A percentile compares a stretch with the other conserved stretches of the same genome.
Evolutionary conservation across 2,329 filamentous ascomycete species (phyloP).

Genomic region (Leptoxyphium fumago): DNA sequence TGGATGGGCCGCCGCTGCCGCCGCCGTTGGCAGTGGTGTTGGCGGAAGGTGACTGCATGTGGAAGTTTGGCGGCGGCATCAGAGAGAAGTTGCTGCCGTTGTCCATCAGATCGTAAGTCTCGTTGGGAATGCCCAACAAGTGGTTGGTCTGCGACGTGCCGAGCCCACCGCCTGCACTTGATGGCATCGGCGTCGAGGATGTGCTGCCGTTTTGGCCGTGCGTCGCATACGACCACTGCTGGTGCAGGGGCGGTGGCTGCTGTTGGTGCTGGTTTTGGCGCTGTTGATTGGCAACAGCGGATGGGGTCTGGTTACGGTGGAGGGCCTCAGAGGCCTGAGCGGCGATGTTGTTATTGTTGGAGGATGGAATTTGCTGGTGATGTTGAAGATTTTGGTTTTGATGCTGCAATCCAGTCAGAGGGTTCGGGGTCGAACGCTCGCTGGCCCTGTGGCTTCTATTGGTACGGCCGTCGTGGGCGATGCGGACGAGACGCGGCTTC

Average conservation of each 20-base stretch:
- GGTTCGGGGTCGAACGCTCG: conserved; percentile 2
- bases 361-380: background rate
- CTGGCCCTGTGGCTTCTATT: conserved; percentile 6
- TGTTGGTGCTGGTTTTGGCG: conserved; percentile 1
- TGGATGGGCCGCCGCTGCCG: conserved; percentile 19
- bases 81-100: conserved; percentile 26
- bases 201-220: conserved; percentile 12
- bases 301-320: conserved; percentile 1
- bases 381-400: background rate
- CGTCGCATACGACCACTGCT: conserved; percentile 10
- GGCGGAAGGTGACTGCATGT: conserved; percentile 12
- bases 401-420: background rate
- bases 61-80: conserved; percentile 34
- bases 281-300: conserved; percentile 1
- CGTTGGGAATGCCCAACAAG: conserved; percentile 30
- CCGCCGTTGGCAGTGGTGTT: conserved; percentile 16
- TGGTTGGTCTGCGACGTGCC: conserved; percentile 4
- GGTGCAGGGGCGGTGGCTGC: conserved; percentile 5
- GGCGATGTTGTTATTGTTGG: background rate
- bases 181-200: conserved; percentile 3
- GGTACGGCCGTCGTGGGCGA: conserved; percentile 31
- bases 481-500: conserved; percentile 53
- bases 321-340: background rate
- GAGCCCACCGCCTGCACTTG: background rate
- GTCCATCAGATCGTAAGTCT: conserved; percentile 28